Conservation (phyloP, 1,139 yeast species). For the Candida sojae region DNA sequence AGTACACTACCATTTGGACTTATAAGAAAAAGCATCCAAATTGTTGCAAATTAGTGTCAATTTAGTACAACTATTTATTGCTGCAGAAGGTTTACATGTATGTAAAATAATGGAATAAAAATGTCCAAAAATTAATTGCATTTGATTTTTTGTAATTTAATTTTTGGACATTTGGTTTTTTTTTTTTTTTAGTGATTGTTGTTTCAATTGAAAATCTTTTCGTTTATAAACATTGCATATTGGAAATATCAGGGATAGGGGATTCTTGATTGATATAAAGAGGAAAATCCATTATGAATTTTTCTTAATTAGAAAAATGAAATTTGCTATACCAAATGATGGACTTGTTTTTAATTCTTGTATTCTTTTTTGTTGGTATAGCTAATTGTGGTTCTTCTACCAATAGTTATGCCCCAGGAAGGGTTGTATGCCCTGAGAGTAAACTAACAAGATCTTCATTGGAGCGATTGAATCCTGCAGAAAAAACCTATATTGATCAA, state of each 20-base stretch:
- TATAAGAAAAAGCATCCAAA: no score
- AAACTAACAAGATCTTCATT: slow-evolving; percentile 37
- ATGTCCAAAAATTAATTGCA: no score
- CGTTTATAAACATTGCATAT: background rate
- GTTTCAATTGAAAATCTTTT: background rate
- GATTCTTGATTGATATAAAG: background rate
- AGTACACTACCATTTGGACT: no score
- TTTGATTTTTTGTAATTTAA: no score
- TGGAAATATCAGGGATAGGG: background rate
- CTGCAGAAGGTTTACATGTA: no score
- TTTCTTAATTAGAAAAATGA: no score
- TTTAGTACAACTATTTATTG: no score
- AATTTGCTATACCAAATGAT: background rate
- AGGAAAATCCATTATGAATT: background rate
- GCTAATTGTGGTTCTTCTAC: slow-evolving; percentile 44
- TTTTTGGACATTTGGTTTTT: no score
- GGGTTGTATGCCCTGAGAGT: slow-evolving; percentile 53
- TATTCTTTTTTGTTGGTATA: background rate
- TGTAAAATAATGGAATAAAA: no score
- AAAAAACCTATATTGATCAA: slow-evolving; percentile 38
- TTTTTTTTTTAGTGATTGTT: no score
- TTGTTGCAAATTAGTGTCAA: no score
- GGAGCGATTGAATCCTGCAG: slow-evolving; percentile 34
- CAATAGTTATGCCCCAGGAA: slow-evolving; percentile 65
- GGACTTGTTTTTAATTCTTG: background rate